phyloP scores from a whole-genome alignment of 2,329 filamentous ascomycete species.

The Cladosporium sphaerospermum region DNA sequence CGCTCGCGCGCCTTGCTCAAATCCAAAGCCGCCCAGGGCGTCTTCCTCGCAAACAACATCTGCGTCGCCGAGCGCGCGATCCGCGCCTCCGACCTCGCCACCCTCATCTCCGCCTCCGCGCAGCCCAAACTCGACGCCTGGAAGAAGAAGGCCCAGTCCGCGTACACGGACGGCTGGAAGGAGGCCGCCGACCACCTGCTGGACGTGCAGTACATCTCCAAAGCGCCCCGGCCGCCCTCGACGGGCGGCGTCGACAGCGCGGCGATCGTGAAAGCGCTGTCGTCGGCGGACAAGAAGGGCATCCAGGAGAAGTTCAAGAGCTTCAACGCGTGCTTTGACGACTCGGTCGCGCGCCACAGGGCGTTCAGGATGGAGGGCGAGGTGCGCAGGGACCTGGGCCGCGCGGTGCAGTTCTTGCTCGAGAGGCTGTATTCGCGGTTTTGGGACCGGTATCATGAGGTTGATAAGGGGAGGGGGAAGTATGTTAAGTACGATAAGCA shows the following conservation, averaged over 20 bases:
- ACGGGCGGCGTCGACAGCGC: constrained; percentile 67
- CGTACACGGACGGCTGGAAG: constrained; percentile 82
- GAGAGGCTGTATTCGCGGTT: constrained; percentile 93
- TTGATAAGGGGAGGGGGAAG: constrained; percentile 96
- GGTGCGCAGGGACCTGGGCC: constrained; percentile 70
- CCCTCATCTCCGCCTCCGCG: constrained; percentile 51
- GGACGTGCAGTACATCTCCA: constrained; percentile 87
- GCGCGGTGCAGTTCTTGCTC: constrained; percentile 83
- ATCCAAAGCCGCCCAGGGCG: constrained; percentile 70
- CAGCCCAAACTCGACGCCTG: constrained; percentile 63
- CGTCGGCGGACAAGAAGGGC: constrained; percentile 86
- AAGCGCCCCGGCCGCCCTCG: constrained; percentile 63
- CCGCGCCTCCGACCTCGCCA: constrained; percentile 68
- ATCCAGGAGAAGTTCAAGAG: constrained; percentile 94
- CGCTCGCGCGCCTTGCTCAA: constrained; percentile 69
- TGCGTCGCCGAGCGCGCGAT: constrained; percentile 80
- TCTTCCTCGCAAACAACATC: constrained; percentile 86
- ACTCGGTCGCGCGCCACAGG: constrained; percentile 77
- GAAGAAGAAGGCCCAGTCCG: constrained; percentile 76
- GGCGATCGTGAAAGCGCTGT: constrained; percentile 74
- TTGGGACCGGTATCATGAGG: constrained; percentile 94
- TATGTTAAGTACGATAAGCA: constrained; percentile 96
- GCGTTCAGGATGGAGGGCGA: constrained; percentile 83
- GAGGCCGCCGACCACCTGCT: constrained; percentile 79
- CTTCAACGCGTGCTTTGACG: constrained; percentile 88